These are phyloP conservation scores for Paracorniculantispora psalliotae DNA, from an alignment of 2,329 filamentous ascomycete species.

Conservation along the genomic window DNA sequence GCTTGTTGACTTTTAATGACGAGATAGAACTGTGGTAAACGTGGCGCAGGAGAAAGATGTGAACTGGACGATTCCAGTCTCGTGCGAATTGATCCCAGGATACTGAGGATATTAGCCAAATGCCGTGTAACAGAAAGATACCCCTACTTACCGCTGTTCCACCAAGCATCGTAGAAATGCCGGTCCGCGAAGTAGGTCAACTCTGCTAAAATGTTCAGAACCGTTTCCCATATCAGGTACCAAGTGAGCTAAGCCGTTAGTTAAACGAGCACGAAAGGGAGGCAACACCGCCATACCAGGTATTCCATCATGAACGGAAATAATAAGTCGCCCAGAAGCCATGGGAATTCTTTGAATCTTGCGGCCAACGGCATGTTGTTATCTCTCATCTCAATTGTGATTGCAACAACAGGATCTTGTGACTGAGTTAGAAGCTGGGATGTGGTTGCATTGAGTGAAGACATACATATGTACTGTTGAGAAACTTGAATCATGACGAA, in stretches of 20 bases:
- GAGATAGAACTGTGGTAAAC: constrained; percentile 77
- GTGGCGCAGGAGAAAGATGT: constrained; percentile 71
- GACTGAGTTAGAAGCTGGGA: constrained; percentile 6
- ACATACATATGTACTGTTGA: constrained; percentile 63
- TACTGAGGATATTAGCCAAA: constrained; percentile 27
- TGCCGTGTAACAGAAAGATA: not conserved
- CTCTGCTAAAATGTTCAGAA: constrained; percentile 72
- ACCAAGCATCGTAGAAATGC: constrained; percentile 64
- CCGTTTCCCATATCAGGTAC: constrained; percentile 77
- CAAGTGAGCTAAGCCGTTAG: constrained; percentile 51
- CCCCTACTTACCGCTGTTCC: constrained; percentile 47
- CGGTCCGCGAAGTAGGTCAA: constrained; percentile 72
- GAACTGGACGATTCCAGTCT: constrained; percentile 74
- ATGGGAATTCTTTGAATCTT: constrained; percentile 65
- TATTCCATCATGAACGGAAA: constrained; percentile 80
- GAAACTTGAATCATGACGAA: constrained; percentile 76
- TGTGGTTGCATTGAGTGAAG: not conserved
- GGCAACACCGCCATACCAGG: constrained; percentile 35
- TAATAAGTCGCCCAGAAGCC: constrained; percentile 68
- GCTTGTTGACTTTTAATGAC: constrained; percentile 63
- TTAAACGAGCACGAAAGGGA: not conserved
- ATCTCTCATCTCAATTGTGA: constrained; percentile 63
- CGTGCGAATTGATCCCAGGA: constrained; percentile 74
- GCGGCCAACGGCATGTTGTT: constrained; percentile 54
- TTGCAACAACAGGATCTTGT: constrained; percentile 61